Evolutionary conservation across 345 rosid genomes (phyloP), one percentile per base, ranked within the genome.

Genomic region (Reutealis trisperma): DNA sequence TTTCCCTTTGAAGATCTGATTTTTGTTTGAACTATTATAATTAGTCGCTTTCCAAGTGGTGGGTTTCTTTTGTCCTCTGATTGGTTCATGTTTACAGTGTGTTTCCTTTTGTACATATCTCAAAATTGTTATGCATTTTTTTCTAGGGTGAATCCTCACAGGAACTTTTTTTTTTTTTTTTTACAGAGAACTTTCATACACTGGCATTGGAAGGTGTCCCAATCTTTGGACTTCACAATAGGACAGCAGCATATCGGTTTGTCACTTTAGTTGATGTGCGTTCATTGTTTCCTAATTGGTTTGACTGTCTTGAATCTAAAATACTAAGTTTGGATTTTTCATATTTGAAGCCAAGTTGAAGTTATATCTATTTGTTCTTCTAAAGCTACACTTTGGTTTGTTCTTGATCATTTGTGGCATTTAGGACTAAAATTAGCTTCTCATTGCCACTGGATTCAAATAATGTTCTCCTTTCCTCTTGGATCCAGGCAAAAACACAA

Each of bases 201-300:
- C 86, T 96, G 70, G 98, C 97, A 57, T 68, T 96, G 81, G 98
- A 93, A 73, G 97, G 89, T 74, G 78, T 96, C 42, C 99, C 99
- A 0, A 80, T 87, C 67, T 89, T 96, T 68, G 97, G 97, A 70
- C 95, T 92, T 65, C 88, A 90, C 78, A 96, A 93, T 70, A 84
- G 97, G 77, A 83, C 94, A 37, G 88, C 99, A 51, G 99, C 99
- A 5, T 92, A 92, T 84, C 93, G 99, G 71, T 96, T 96, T 77
- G 95, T 91, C 80, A 93, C 98, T 51, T 86, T 96, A 71, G 96
- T 96, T 67, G 99, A 96, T 81, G 99, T 93, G 84, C 73, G 95
- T 61, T 55, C 44, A 3, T 25, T 77, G 74, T 54, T 65, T 60
- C 70, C 54, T 64, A 66, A 22, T 24, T 72, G 30, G 2, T 60